phyloP scores from a whole-genome alignment of 495 filamentous ascomycete species.

The Pyrenula massariospora region DNA sequence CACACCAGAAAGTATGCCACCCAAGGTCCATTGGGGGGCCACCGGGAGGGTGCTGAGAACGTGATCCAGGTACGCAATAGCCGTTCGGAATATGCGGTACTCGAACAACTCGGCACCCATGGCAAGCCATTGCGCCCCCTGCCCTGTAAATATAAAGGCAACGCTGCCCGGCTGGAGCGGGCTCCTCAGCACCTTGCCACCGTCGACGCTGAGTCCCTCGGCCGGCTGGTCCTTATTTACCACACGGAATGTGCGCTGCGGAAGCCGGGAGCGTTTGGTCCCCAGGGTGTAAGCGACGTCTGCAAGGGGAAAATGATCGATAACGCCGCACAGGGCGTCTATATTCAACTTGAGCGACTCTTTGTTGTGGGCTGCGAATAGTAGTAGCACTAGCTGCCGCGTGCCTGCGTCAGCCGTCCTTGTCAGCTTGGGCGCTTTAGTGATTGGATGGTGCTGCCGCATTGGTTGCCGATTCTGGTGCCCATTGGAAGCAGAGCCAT shows the following conservation, averaged over 20 bases:
- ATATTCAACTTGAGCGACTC: constrained; percentile 6
- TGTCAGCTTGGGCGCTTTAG: no score
- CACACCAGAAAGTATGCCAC: not conserved
- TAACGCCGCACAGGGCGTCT: constrained; percentile 6
- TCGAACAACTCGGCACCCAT: constrained; percentile 6
- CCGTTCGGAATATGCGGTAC: not conserved
- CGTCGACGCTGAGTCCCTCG: constrained; percentile 61
- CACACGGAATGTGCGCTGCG: constrained; percentile 12
- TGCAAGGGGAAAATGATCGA: constrained; percentile 6
- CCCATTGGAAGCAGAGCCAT: no score
- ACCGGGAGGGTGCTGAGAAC: constrained; percentile 2
- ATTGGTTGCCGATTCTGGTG: no score
- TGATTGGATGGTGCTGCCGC: no score
- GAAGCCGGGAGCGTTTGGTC: constrained; percentile 13
- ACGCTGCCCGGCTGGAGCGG: not conserved
- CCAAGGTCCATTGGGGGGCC: not conserved
- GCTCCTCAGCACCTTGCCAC: no score
- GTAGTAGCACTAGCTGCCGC: constrained; percentile 15
- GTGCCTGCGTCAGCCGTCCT: no score
- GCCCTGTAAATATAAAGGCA: constrained; percentile 11
- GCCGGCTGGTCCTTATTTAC: constrained; percentile 38
- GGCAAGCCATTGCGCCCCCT: constrained; percentile 9
- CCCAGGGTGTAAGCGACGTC: constrained; percentile 24
- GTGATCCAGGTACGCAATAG: constrained; percentile 1
- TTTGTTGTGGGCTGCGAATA: constrained; percentile 9